Evolutionary conservation across 2,329 filamentous ascomycete species (phyloP).

Genomic region (Aspergillus fumigatiaffinis): DNA sequence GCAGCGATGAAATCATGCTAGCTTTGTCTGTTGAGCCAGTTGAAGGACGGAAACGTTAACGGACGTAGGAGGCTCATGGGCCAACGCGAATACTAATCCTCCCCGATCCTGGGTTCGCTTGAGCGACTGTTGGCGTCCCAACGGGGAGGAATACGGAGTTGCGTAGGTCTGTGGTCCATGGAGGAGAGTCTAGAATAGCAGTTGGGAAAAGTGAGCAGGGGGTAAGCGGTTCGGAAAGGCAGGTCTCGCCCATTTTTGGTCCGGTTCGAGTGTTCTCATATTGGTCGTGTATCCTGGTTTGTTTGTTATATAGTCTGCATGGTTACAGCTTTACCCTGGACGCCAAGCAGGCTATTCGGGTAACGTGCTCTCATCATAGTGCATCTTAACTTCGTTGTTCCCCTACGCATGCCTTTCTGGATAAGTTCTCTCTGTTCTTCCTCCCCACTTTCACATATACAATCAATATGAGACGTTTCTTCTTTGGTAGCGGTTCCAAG

Average conservation of each 20-base stretch:
- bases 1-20: neutral
- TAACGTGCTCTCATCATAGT: neutral
- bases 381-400: neutral
- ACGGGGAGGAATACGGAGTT: neutral
- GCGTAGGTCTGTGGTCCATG: neutral
- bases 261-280: neutral
- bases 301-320: neutral
- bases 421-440: neutral
- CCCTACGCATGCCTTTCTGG: neutral
- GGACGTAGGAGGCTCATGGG: neutral
- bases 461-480: neutral
- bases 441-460: neutral
- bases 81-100: neutral
- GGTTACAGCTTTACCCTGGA: neutral
- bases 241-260: neutral
- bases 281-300: neutral
- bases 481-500: neutral
- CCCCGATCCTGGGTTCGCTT: neutral
- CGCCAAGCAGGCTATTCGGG: neutral
- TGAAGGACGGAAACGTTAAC: neutral
- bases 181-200: neutral
- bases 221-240: neutral
- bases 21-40: neutral
- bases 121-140: neutral
- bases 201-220: neutral